Evolutionary conservation across 352 stramenopile species (phyloP).

Genomic region (Phytophthora uliginosa): DNA sequence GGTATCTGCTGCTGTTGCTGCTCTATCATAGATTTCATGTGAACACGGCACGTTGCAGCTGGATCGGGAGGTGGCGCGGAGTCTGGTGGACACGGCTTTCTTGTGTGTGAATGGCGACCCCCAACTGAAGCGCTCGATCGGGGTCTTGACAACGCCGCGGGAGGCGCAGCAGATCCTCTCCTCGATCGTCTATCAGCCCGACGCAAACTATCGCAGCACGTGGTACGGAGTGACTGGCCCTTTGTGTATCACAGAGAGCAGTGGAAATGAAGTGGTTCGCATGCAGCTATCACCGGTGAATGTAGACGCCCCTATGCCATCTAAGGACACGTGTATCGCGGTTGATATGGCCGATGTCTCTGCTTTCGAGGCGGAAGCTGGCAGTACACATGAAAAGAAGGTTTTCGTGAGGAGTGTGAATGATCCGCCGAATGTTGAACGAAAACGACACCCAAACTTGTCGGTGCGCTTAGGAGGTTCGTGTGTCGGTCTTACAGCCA

Average conservation of each 20-base stretch:
- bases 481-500: too few relatives aligned
- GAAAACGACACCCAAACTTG: too few relatives aligned
- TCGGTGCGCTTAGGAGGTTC: too few relatives aligned
- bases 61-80: conserved; percentile 3
- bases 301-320: not conserved
- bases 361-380: not conserved
- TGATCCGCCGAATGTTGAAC: conserved; percentile 25
- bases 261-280: conserved; percentile 22
- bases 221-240: conserved; percentile 32
- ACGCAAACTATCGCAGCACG: conserved; percentile 26
- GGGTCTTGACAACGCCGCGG: conserved; percentile 28
- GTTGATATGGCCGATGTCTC: conserved; percentile 3
- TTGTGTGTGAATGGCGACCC: conserved; percentile 8
- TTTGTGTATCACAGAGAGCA: conserved; percentile 1
- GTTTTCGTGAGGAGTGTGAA: conserved; percentile 33
- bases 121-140: conserved; percentile 14
- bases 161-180: conserved; percentile 41
- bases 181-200: conserved; percentile 37
- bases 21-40: conserved; percentile 33
- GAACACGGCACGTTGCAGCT: conserved; percentile 33
- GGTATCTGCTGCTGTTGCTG: not conserved
- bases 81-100: conserved; percentile 37
- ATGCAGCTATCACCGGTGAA: conserved; percentile 22
- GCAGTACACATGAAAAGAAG: conserved; percentile 26
- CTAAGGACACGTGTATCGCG: conserved; percentile 8